Evolutionary conservation across 2,329 filamentous ascomycete genomes (phyloP), one percentile per base, ranked within the genome.

Genomic region (Chaetomium sp.): DNA sequence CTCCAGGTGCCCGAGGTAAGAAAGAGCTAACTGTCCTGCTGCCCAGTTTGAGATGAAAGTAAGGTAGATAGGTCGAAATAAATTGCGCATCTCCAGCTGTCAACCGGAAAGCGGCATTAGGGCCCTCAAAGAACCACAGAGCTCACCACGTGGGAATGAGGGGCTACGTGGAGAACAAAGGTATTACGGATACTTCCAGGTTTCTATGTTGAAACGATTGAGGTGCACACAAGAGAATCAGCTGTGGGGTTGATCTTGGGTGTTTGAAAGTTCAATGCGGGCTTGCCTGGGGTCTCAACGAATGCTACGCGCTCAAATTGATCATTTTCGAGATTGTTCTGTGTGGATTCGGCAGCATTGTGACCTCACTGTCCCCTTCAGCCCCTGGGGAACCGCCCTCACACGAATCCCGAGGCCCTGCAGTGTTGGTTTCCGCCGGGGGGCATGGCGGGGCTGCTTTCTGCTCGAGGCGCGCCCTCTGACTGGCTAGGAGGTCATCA

Each of bases 401-500:
- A 25, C 23, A 47, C 21, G 57, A 21, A 60, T 51, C 47, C 42
- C 57, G 27, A 49, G 25, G 57, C 16, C 42, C 47, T 51, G 57
- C 45, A 23, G 45, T 29, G 29, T 25, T 60, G 45, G 27, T 21
- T 27, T 60, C 50, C 45, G 42, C 54, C 19, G 53, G 60, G 59
- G 59, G 60, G 42, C 57, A 60, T 53, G 66, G 64, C 51, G 62
- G 64, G 57, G 56, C 16, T 59, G 33, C 23, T 58, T 42, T 60
- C 53, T 62, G 58, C 33, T 51, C 54, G 29, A 64, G 56, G 55
- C 25, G 13, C 49, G 58, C 38, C 45, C 6, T 62, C 55, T 67
- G 65, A 70, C 55, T 70, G 68, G 68, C 19, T 57, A n/a, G 13
- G 16, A 23, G 23, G 23, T 19, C 38, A 53, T 31, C 7, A 33